These are phyloP conservation scores for Tieghemiomyces parasiticus DNA, from an alignment of 192 early-diverging fungal species.

Conservation along the genomic window DNA sequence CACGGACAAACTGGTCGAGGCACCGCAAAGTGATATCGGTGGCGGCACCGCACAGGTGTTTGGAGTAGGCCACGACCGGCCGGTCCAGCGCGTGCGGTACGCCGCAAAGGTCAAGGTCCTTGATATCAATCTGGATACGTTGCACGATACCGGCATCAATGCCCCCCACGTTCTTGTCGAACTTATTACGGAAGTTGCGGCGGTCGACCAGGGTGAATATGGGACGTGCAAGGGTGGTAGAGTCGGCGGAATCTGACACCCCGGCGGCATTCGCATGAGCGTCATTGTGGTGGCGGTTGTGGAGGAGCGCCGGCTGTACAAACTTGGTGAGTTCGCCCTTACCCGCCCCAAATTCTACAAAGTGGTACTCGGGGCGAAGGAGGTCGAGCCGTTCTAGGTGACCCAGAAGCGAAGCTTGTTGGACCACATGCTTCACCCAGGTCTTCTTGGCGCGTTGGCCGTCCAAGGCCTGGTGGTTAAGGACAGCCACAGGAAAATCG, in stretches of 20 bases:
- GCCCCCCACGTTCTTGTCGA: constrained; percentile 12
- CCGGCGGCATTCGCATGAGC: constrained; percentile 21
- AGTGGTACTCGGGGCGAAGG: constrained; percentile 38
- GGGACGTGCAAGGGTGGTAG: too few species aligned
- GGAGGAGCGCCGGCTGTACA: constrained; percentile 26
- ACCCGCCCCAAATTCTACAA: constrained; percentile 71
- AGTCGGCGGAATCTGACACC: constrained; percentile 19
- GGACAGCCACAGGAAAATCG: constrained; percentile 5
- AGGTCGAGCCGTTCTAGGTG: constrained; percentile 48
- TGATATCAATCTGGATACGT: constrained; percentile 64
- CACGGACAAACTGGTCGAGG: constrained; percentile 31
- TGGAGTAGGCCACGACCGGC: constrained; percentile 60
- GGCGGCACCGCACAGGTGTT: constrained; percentile 83
- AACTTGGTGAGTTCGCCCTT: constrained; percentile 38
- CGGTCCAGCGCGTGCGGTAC: constrained; percentile 20
- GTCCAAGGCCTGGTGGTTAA: constrained; percentile 20
- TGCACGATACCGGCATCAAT: too few species aligned
- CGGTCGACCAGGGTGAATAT: constrained; percentile 62
- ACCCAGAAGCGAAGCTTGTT: constrained; percentile 70
- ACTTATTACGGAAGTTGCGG: constrained; percentile 60
- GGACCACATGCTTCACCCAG: constrained; percentile 33
- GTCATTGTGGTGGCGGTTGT: too few species aligned
- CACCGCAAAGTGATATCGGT: constrained; percentile 77
- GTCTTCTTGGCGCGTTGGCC: constrained; percentile 8
- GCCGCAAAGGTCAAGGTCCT: constrained; percentile 59